Evolutionary conservation across 257 asterid species (phyloP).

Genomic region (Orobanche coerulescens): DNA sequence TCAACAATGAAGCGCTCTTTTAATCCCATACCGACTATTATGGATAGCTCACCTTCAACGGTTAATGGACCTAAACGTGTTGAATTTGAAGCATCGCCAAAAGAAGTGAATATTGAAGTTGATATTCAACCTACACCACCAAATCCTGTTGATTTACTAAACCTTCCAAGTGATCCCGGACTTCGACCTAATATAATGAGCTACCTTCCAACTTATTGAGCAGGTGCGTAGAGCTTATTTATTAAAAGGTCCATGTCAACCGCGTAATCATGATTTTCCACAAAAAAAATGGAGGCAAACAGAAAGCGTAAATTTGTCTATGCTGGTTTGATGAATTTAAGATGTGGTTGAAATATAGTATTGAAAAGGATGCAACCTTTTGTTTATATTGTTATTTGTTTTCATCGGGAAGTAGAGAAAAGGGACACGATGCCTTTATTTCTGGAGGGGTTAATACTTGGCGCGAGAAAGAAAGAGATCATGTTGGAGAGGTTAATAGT

Average conservation of each 20-base stretch:
- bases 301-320: background rate
- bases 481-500: background rate
- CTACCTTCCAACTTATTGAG: background rate
- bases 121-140: too few species aligned
- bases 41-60: too few species aligned
- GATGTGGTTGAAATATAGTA: background rate
- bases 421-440: background rate
- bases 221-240: background rate
- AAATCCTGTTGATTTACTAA: background rate
- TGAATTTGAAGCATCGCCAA: too few species aligned
- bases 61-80: too few species aligned
- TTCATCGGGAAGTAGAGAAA: background rate
- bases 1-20: too few species aligned
- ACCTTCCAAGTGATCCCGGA: background rate
- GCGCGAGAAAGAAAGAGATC: background rate
- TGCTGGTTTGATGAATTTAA: background rate
- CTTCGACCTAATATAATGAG: background rate
- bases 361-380: background rate
- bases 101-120: too few species aligned
- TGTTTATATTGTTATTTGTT: background rate
- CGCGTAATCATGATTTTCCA: background rate
- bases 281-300: background rate
- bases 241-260: background rate
- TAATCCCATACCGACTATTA: too few species aligned
- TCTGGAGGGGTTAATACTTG: background rate